Evolutionary conservation across 345 rosid species (phyloP).

Genomic region (Citrus inodora): DNA sequence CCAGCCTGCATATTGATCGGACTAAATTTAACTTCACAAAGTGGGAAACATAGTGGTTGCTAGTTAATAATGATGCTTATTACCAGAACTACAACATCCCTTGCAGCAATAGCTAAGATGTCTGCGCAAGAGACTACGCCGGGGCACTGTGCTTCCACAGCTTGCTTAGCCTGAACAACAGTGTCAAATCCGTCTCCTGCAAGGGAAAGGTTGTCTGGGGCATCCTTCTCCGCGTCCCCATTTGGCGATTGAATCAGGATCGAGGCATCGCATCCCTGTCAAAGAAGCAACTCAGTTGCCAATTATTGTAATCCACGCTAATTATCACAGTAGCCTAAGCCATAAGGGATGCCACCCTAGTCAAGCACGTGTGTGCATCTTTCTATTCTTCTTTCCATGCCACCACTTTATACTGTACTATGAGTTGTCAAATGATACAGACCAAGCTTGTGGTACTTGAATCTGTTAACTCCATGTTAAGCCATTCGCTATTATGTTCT

Average conservation of each 20-base stretch:
- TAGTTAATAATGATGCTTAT: not conserved
- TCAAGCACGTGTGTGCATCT: not conserved
- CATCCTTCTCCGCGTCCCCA: conserved; percentile 84
- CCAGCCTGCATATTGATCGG: conserved; percentile 48
- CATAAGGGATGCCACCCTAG: not conserved
- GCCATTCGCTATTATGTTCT: not conserved
- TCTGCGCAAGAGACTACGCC: conserved; percentile 86
- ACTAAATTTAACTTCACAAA: not conserved
- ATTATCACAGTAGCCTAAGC: too few relatives aligned
- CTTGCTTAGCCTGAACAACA: conserved; percentile 60
- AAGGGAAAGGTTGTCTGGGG: conserved; percentile 68
- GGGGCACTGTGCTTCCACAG: conserved; percentile 67
- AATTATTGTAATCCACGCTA: too few relatives aligned
- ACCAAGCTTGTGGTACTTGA: not conserved
- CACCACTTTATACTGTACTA: not conserved
- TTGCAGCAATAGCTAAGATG: conserved; percentile 66
- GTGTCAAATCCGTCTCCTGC: conserved; percentile 97
- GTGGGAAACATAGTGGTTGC: not conserved
- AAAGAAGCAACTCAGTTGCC: not conserved
- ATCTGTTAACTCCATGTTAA: not conserved
- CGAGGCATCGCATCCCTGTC: conserved; percentile 89
- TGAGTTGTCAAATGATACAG: not conserved
- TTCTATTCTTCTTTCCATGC: not conserved
- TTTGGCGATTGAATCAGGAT: conserved; percentile 59
- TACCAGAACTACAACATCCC: conserved; percentile 83